Evolutionary conservation across 73 alveolate genomes (phyloP), one percentile per base, ranked within the genome.

Genomic region (Paramecium biaurelia): DNA sequence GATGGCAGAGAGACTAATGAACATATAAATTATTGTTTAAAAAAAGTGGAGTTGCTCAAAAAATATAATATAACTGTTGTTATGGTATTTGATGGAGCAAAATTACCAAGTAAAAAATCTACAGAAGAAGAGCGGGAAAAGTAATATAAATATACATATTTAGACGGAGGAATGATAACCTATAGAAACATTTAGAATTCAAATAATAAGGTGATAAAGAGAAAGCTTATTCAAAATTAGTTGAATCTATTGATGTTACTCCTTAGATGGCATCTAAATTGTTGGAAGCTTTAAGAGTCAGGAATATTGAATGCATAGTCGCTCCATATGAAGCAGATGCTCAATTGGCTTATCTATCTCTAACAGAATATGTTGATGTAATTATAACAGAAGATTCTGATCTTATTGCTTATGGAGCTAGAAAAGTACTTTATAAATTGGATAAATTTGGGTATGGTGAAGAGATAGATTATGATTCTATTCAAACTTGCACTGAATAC

Each of bases 291-390:
- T 88, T 94, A n/a, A 87, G 85, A 37, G 24, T 41, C 20, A 28
- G 82, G 85, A 79, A 90, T 74, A 92, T 97, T 18, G 97, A 96
- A 92, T 97, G 95, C 85, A 90, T 92, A 42, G 99, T 97, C 6
- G 99, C 99, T 7, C 99, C 99, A 2, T 99, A 96, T 93, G 99
- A 99, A 92, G 99, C 99, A n/a, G 99, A 99, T 96, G 99, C 99
- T 26, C 96, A 99, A 94, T 93, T 99, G 58, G 99, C 99, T 11
- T 97, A 97, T 93, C 89, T 99, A 24, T 93, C 92, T 20, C 70
- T 92, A 90, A 94, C 92, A 21, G 97, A 95, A 88, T 92, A 95
- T 57, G 99, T 98, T 9, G 98, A 97, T 85, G 95, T 95, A 30
- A 96, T 98, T 14, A 93, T 98, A 41, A 97, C 99, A 12, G 99